Conservation (phyloP, 2,329 filamentous ascomycete genomes). For the Phialophora verrucosa region DNA sequence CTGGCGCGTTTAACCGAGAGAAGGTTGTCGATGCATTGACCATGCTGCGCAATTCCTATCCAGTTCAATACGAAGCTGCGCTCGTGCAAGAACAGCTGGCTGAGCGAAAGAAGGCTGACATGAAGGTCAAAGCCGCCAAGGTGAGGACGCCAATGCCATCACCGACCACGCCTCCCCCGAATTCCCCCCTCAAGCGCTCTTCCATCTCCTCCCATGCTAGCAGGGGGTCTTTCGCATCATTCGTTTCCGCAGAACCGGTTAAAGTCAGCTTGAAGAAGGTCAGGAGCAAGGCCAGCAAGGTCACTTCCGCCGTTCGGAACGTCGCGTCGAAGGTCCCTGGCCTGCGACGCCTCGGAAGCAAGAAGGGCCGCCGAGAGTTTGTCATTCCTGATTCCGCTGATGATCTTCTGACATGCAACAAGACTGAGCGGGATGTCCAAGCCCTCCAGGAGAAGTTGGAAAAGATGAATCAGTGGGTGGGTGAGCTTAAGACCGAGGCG, state of each 20-base stretch:
- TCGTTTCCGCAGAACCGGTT: not conserved
- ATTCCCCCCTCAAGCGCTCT: not conserved
- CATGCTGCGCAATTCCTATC: constrained; percentile 12
- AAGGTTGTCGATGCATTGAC: constrained; percentile 8
- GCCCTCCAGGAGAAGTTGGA: not conserved
- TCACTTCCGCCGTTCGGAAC: not conserved
- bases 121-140: not conserved
- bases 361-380: not conserved
- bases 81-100: not conserved
- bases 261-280: too few relatives aligned
- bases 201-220: not conserved
- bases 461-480: not conserved
- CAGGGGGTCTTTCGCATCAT: not conserved
- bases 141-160: not conserved
- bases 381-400: not conserved
- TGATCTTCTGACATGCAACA: not conserved
- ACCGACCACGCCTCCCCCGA: not conserved
- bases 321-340: not conserved
- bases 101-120: not conserved
- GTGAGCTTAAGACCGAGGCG: not conserved
- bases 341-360: not conserved
- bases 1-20: constrained; percentile 6
- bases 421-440: not conserved
- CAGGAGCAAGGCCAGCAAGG: not conserved
- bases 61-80: not conserved